Conservation (phyloP, 2,329 filamentous ascomycete species). For the Magnaporthiopsis rhizophila region DNA sequence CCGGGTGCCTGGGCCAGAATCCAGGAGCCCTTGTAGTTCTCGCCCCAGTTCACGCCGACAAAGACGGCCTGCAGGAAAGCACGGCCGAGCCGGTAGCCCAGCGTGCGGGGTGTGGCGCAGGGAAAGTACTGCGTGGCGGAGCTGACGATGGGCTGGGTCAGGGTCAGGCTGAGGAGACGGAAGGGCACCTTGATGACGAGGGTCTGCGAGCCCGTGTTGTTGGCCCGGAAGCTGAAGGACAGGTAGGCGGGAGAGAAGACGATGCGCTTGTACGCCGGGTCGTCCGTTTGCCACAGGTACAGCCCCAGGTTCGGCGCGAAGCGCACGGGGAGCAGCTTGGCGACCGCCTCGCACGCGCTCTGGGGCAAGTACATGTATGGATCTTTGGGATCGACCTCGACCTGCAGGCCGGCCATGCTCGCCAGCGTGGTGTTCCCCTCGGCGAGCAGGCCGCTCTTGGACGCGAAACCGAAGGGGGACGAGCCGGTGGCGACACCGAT, state of each 20-base stretch:
- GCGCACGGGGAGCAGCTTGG: slow-evolving; percentile 27
- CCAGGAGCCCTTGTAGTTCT: slow-evolving; percentile 6
- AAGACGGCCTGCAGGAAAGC: slow-evolving; percentile 16
- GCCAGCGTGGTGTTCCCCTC: too few relatives aligned
- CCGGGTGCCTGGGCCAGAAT: slow-evolving; percentile 17
- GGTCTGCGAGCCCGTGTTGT: slow-evolving; percentile 20
- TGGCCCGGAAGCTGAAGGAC: slow-evolving; percentile 25
- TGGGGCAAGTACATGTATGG: slow-evolving; percentile 32
- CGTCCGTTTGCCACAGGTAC: slow-evolving; percentile 31
- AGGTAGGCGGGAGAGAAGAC: slow-evolving; percentile 33
- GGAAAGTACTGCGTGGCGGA: slow-evolving; percentile 14
- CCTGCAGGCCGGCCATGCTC: not conserved
- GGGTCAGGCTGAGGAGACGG: slow-evolving; percentile 29
- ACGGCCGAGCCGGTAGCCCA: slow-evolving; percentile 12
- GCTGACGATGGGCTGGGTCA: slow-evolving; percentile 25
- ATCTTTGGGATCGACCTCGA: slow-evolving; percentile 16
- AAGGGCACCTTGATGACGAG: slow-evolving; percentile 36
- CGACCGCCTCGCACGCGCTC: slow-evolving; percentile 29
- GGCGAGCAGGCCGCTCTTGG: not conserved
- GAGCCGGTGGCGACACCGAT: slow-evolving; percentile 16
- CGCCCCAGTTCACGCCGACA: slow-evolving; percentile 14
- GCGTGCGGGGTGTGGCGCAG: slow-evolving; percentile 11
- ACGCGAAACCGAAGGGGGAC: slow-evolving; percentile 12
- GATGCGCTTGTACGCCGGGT: slow-evolving; percentile 26
- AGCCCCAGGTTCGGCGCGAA: slow-evolving; percentile 26